These are phyloP conservation scores for Ustilaginoidea virens DNA, from an alignment of 2,329 filamentous ascomycete species.

Conservation along the genomic window DNA sequence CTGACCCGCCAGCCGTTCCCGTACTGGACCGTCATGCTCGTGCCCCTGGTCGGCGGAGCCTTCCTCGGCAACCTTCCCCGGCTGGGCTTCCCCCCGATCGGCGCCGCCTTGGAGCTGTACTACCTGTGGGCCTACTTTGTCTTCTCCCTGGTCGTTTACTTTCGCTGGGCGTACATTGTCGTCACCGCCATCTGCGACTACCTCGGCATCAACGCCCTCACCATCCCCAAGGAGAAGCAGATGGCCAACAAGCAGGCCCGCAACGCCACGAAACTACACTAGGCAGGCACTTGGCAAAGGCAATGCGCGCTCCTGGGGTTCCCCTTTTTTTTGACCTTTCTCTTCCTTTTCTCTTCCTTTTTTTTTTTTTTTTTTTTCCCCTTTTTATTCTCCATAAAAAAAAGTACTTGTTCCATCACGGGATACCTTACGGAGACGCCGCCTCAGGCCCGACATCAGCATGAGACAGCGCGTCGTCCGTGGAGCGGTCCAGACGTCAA, in stretches of 20 bases:
- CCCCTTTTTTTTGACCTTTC: too few relatives aligned
- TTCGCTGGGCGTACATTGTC: constrained; percentile 82
- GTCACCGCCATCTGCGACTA: constrained; percentile 84
- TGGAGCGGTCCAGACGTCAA: too few relatives aligned
- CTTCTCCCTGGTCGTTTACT: constrained; percentile 76
- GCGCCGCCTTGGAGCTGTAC: constrained; percentile 50
- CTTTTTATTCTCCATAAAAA: too few relatives aligned
- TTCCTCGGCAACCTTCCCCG: constrained; percentile 68
- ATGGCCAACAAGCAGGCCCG: constrained; percentile 33
- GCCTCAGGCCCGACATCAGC: too few relatives aligned
- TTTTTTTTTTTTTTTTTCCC: too few relatives aligned
- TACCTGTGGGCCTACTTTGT: constrained; percentile 78
- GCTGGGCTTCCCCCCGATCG: constrained; percentile 54
- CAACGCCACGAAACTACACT: constrained; percentile 20
- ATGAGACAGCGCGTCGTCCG: too few relatives aligned
- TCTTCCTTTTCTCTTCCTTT: too few relatives aligned
- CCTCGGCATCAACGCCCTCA: constrained; percentile 87
- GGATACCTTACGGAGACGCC: too few relatives aligned
- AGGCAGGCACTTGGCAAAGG: constrained; percentile 3
- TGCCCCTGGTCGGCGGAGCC: constrained; percentile 74
- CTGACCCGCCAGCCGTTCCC: constrained; percentile 88
- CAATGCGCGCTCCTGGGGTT: too few relatives aligned
- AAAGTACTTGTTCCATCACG: too few relatives aligned
- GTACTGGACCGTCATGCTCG: constrained; percentile 87
- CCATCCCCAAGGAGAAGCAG: constrained; percentile 55